These are phyloP conservation scores for Podaxis carcinomalis DNA, from an alignment of 768 basidiomycete genomes.

Conservation along the genomic window DNA sequence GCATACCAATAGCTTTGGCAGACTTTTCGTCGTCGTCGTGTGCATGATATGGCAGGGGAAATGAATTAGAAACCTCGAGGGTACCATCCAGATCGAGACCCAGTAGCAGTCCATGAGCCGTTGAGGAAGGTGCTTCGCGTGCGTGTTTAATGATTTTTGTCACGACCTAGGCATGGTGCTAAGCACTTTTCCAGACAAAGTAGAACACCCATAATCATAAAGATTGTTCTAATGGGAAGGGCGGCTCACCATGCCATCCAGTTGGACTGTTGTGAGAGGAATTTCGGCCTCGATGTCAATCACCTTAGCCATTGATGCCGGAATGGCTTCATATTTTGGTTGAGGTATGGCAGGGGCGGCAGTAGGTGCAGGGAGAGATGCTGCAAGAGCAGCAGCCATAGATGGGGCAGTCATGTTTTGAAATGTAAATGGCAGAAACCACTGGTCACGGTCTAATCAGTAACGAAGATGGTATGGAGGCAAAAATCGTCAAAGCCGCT, in stretches of 20 bases:
- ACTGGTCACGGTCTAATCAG: neutral
- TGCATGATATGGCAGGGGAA: constrained; percentile 71
- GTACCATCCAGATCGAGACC: constrained; percentile 91
- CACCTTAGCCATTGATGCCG: constrained; percentile 87
- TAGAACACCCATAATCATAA: neutral
- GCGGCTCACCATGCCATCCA: constrained; percentile 77
- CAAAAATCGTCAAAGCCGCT: constrained; percentile 21
- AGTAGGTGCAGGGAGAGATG: constrained; percentile 67
- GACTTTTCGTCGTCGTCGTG: constrained; percentile 81
- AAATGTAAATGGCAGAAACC: constrained; percentile 5
- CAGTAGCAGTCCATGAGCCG: constrained; percentile 79
- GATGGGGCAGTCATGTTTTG: constrained; percentile 65
- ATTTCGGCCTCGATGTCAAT: constrained; percentile 94
- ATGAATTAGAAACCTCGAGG: constrained; percentile 89
- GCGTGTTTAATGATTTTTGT: constrained; percentile 94
- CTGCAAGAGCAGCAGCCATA: constrained; percentile 92
- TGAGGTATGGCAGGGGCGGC: constrained; percentile 57
- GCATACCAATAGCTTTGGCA: constrained; percentile 69
- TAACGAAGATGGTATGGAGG: neutral
- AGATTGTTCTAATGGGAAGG: constrained; percentile 7
- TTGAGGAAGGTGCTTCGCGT: constrained; percentile 68
- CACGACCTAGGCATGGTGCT: constrained; percentile 57
- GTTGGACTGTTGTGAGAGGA: constrained; percentile 70
- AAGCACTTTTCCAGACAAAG: neutral
- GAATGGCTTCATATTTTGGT: constrained; percentile 81